Evolutionary conservation across 805 yeast genomes (phyloP).

Genomic region (Candida andamanensis): DNA sequence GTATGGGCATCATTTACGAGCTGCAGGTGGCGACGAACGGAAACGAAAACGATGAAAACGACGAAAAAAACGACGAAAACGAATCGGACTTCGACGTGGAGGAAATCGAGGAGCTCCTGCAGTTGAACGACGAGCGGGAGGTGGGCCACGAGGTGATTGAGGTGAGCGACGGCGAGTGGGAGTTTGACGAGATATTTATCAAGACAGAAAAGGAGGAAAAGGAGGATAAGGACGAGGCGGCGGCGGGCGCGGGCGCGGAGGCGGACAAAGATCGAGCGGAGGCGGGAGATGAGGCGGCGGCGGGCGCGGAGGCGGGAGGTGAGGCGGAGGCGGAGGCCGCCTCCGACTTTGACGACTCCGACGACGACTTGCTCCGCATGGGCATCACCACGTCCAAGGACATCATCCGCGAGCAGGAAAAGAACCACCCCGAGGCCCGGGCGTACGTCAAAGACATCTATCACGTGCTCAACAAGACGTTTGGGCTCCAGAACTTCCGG

Average conservation of each 20-base stretch:
- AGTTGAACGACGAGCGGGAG: constrained; percentile 38
- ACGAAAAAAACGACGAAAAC: constrained; percentile 9
- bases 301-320: too few species aligned
- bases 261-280: constrained; percentile 1
- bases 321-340: too few species aligned
- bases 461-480: constrained; percentile 49
- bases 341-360: constrained; percentile 9
- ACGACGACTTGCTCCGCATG: constrained; percentile 19
- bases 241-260: too few species aligned
- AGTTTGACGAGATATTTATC: constrained; percentile 1
- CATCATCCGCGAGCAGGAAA: constrained; percentile 10
- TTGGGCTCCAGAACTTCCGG: constrained; percentile 65
- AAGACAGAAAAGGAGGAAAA: constrained; percentile 3
- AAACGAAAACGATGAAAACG: constrained; percentile 12
- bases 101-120: constrained; percentile 28
- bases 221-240: not conserved
- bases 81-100: constrained; percentile 23
- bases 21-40: constrained; percentile 6
- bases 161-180: constrained; percentile 30
- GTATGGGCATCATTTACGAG: constrained; percentile 23
- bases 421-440: constrained; percentile 28
- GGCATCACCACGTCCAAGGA: constrained; percentile 14
- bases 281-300: not conserved
- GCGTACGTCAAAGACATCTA: constrained; percentile 71
- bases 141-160: constrained; percentile 30